Percentiles rank a stretch among this genome's conserved stretches.
Conservation (phyloP, 345 rosid genomes). For the Turnera subulata region DNA sequence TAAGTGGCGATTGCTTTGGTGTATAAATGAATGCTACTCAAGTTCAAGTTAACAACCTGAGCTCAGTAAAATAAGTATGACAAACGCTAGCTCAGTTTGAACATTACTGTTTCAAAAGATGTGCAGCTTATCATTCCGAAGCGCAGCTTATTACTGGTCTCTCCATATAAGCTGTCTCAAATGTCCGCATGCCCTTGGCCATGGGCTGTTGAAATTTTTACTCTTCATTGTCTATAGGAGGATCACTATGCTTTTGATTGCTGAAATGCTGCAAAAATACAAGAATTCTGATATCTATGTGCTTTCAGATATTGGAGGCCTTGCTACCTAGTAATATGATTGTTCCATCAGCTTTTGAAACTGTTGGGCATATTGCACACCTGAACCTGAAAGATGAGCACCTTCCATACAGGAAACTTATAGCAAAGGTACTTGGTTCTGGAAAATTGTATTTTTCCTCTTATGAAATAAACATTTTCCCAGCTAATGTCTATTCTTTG, state of each 20-base stretch:
- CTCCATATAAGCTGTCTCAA: no score
- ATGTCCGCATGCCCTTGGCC: not conserved
- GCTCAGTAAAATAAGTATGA: not conserved
- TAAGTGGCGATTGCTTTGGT: not conserved
- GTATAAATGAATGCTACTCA: not conserved
- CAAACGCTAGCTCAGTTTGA: not conserved
- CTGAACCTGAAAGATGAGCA: slow-evolving; percentile 77
- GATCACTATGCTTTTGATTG: not conserved
- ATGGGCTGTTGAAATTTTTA: not conserved
- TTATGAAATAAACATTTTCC: not conserved
- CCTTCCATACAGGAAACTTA: slow-evolving; percentile 55
- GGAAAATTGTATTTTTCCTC: slow-evolving; percentile 6
- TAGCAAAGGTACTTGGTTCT: slow-evolving; percentile 60
- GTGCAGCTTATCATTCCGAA: not conserved
- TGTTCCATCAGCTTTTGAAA: slow-evolving; percentile 87
- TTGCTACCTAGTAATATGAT: slow-evolving; percentile 66
- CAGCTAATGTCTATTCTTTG: slow-evolving; percentile 11
- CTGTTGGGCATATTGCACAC: slow-evolving; percentile 85
- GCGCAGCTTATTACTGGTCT: not conserved
- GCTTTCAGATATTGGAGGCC: slow-evolving; percentile 72
- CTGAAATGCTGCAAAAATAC: slow-evolving; percentile 9
- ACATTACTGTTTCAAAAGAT: not conserved
- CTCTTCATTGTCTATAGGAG: no score
- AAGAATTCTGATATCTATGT: slow-evolving; percentile 6
- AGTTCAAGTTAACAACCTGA: no score